Evolutionary conservation across 495 filamentous ascomycete genomes (phyloP).

Genomic region (Staphylotrichum longicolle): DNA sequence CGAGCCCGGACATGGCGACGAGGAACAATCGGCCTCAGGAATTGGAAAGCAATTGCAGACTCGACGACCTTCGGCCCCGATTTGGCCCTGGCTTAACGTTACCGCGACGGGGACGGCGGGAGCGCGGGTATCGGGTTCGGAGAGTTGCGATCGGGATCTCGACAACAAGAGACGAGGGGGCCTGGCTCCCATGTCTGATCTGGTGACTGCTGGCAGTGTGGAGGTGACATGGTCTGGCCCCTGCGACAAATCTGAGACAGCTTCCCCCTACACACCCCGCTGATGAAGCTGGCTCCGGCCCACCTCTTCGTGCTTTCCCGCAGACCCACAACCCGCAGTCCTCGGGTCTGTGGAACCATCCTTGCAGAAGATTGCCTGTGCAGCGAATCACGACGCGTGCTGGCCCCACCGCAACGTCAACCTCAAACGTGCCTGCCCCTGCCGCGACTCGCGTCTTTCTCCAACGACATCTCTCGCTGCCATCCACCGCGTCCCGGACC

Average conservation of each 20-base stretch:
- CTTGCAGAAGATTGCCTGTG: constrained; percentile 31
- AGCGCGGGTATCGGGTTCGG: constrained; percentile 9
- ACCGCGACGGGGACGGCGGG: background rate
- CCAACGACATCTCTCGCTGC: constrained; percentile 25
- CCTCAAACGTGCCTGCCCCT: constrained; percentile 37
- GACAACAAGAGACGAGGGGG: constrained; percentile 18
- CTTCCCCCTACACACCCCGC: constrained; percentile 27
- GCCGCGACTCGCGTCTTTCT: constrained; percentile 31
- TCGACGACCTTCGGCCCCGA: background rate
- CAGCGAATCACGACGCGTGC: constrained; percentile 29
- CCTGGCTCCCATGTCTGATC: background rate
- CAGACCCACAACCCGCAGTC: constrained; percentile 21
- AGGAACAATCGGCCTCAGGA: no score
- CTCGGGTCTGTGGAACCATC: constrained; percentile 21
- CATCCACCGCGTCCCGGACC: constrained; percentile 8
- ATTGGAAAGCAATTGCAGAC: background rate
- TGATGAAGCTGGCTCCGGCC: constrained; percentile 18
- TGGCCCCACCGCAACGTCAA: constrained; percentile 30
- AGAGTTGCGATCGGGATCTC: constrained; percentile 27
- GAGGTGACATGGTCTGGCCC: constrained; percentile 25
- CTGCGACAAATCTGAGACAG: constrained; percentile 42
- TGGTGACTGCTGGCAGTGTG: constrained; percentile 10
- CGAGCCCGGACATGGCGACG: no score
- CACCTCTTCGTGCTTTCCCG: constrained; percentile 19
- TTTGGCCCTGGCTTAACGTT: background rate